Evolutionary conservation across 2,329 filamentous ascomycete genomes (phyloP), one percentile per base, ranked within the genome.

Genomic region (Fusarium sp.): DNA sequence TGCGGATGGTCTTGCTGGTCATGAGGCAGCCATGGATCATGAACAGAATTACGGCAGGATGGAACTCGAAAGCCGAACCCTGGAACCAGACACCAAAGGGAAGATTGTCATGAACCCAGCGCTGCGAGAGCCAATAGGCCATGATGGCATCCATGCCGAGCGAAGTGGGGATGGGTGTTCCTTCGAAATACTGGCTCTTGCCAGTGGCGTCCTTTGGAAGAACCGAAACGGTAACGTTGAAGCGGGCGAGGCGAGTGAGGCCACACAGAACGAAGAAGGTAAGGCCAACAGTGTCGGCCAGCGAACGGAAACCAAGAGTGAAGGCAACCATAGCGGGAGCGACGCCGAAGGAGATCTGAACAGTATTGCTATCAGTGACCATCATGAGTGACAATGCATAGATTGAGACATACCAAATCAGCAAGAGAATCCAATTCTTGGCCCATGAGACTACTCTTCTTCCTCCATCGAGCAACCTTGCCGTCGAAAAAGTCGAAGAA

Each of bases 401-500:
- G 79, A 48, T 26, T 28, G 14, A 47, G 26, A 67, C 89, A 33
- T 91, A 97, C 95, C 86, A 99, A 82, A 81, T 99, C 96, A 61
- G 96, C 96, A 53, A 99, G 87, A 12, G 95, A 98, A 82, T 99
- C 96, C 62, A 99, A 86, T 83, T 99, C 96, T 83, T 98, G 95
- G 18, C 96, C 96, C 95, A 99, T 98, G 81, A 99, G 87, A 78
- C 93, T 97, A 78, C 94, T 96, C 91, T 98, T 99, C 85, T 94
- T 92, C 81, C 96, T 91, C 96, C 96, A 98, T 74, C 96, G 89
- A 72, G 96, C 96, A 62, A 99, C 95, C 81, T 95, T 96, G 80
- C 96, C 96, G 82, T 99, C 96, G 88, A 98, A 94, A 80, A 97
- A 97, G 83, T 99, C 96, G 82, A 98, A 98, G 86, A 98, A 98